Base-by-base conservation (phyloP, 2,329 filamentous ascomycete genomes). In the Cytospora piceicola region DNA sequence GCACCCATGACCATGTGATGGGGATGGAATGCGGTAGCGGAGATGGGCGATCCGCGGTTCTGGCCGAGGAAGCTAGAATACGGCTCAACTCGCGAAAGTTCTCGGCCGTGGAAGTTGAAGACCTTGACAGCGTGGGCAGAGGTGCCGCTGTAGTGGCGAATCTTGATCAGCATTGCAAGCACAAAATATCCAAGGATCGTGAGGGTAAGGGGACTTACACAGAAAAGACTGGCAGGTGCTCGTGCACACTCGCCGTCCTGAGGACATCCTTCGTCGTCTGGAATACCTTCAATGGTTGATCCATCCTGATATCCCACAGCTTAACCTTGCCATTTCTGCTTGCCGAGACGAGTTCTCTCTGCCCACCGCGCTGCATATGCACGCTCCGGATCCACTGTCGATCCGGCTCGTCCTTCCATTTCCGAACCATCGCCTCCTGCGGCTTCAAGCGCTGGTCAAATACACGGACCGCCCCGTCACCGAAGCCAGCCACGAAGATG, bases 311-410 rank as follows among this genome's bases (percentile, higher is more conserved):
- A 77, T 99, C 95, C 95, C 95, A 99, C 20, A 99, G 83, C 75
- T 92, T 94, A 69, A 99, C 91, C 74, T 95, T 95, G 68, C 95
- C 95, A 73, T 97, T 95, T 56, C 93, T 88, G 74, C 93, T 96
- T 24, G 93, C 95, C 53, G 90, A 94, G 61, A 99, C 83, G 52
- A 99, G 85, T 77, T 99, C 95, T 66, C 95, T 86, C 77, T 97
- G 89, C 2, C 95, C 95, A 67, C 95, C 95, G 53, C 95, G 91
- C 78, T 99, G 95, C 87, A 99, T 93, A 75, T 98, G 95, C 17
- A 97, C 93, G 71, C 92, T 95, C 72, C 93, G 94, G 76, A 99
- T 90, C 95, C 95, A 99, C 72, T 96, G 92, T 67, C 90, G 89
- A 72, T 88, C 85, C 14, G 80, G 78, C 74, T 98, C 94, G 72